A percentile compares a stretch with the other conserved stretches of the same genome.
Conservation (phyloP, 2,329 filamentous ascomycete genomes). For the Phymatotrichopsis omnivora region DNA sequence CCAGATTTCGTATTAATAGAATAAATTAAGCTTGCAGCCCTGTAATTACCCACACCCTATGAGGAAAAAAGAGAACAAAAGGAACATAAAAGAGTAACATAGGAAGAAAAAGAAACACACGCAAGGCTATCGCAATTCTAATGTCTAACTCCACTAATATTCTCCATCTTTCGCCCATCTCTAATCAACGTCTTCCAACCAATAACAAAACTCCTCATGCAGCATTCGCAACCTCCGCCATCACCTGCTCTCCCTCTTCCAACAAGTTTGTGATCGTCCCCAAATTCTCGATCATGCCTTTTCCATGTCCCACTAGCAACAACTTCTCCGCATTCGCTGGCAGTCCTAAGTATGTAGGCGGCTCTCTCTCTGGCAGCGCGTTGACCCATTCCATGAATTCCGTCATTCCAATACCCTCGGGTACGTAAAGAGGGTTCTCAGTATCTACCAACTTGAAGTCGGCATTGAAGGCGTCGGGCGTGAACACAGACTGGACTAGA, state of each 20-base stretch:
- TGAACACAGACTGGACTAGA: constrained; percentile 70
- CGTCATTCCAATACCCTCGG: constrained; percentile 66
- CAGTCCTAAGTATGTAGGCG: constrained; percentile 85
- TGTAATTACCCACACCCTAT: too few relatives aligned
- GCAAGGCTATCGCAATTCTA: too few relatives aligned
- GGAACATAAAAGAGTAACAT: background rate
- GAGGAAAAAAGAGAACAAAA: background rate
- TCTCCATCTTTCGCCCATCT: too few relatives aligned
- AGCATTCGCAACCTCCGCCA: constrained; percentile 49
- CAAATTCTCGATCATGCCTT: constrained; percentile 72
- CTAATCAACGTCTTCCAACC: too few relatives aligned
- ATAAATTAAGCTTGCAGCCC: too few relatives aligned
- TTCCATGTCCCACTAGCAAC: constrained; percentile 76
- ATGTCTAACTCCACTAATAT: too few relatives aligned
- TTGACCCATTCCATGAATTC: constrained; percentile 92
- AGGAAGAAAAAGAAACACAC: background rate
- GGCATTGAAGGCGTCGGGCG: constrained; percentile 80
- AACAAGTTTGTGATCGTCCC: constrained; percentile 75
- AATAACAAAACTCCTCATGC: too few relatives aligned
- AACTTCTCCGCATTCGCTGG: constrained; percentile 96
- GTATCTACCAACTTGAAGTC: constrained; percentile 75
- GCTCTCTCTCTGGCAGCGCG: constrained; percentile 83
- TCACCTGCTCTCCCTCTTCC: constrained; percentile 87
- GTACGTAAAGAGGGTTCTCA: constrained; percentile 58
- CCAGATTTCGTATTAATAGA: too few relatives aligned